Percentiles rank a stretch among this genome's conserved stretches.
phyloP scores from a whole-genome alignment of 1,284 basidiomycete species.

The Tilletia caries region DNA sequence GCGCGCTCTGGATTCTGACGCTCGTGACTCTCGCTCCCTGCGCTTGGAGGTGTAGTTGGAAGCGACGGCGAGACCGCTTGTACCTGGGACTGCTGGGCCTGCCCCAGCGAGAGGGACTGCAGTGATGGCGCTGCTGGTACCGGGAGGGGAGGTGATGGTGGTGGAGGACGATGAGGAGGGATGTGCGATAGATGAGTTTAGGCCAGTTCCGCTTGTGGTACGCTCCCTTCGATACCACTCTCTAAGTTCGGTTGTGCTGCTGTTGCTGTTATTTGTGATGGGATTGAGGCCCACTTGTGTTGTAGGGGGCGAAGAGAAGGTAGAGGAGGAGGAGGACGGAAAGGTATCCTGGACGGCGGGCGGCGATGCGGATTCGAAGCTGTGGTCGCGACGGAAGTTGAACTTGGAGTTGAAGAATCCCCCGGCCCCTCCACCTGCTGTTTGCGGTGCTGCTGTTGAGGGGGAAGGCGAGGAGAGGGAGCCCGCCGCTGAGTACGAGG shows the following conservation, averaged over 20 bases:
- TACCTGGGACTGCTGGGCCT: not conserved
- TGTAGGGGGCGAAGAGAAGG: not conserved
- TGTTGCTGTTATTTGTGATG: constrained; percentile 14
- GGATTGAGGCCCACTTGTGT: not conserved
- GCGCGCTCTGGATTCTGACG: constrained; percentile 8
- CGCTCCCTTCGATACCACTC: constrained; percentile 10
- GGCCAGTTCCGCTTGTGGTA: not conserved
- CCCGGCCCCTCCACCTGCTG: not conserved
- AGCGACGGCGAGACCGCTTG: not conserved
- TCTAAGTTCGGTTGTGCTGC: constrained; percentile 11
- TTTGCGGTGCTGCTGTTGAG: not conserved
- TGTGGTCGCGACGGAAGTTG: not conserved
- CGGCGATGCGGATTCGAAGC: not conserved
- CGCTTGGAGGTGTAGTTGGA: not conserved
- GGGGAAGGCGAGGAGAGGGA: not conserved
- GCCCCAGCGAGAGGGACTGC: not conserved
- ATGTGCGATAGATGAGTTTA: not conserved
- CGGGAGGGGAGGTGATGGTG: not conserved
- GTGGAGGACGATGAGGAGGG: too few relatives aligned
- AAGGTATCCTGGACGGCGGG: constrained; percentile 1
- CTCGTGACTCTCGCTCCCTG: not conserved
- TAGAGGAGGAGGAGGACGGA: not conserved
- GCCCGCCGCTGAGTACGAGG: not conserved
- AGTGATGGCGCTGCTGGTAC: not conserved
- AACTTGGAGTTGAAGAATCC: not conserved